These are phyloP conservation scores for Plasmodium vinckei DNA, from an alignment of 169 alveolate genomes.

Conservation along the genomic window DNA sequence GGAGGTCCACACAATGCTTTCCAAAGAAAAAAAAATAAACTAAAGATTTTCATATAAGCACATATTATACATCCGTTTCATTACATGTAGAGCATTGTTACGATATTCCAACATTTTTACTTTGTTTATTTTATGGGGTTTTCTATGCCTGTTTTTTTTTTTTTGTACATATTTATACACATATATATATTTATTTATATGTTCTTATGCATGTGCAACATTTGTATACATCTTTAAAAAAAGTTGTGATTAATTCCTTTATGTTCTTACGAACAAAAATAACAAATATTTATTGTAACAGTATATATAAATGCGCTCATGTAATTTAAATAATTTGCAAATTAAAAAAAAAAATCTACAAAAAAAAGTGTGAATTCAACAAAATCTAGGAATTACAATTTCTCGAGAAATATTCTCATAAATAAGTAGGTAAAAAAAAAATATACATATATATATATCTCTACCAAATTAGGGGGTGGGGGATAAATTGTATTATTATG, in stretches of 20 bases:
- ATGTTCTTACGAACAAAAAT: neutral
- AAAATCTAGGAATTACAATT: neutral
- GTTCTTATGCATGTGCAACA: neutral
- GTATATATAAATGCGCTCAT: too few relatives aligned
- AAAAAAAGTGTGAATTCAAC: neutral
- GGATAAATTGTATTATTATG: neutral
- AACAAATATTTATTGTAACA: neutral
- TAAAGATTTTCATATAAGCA: neutral
- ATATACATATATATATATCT: neutral
- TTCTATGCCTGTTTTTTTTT: neutral
- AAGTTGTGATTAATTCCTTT: too few relatives aligned
- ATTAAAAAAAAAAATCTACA: conserved; percentile 2
- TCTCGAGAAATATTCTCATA: too few relatives aligned
- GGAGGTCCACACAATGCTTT: conserved; percentile 28
- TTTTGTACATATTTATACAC: neutral
- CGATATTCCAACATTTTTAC: neutral
- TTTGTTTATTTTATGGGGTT: neutral
- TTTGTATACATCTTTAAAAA: too few relatives aligned
- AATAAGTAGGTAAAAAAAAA: neutral
- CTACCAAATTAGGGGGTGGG: neutral
- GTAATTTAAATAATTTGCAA: neutral
- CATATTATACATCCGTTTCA: too few relatives aligned
- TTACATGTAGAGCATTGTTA: neutral
- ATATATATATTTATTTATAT: neutral
- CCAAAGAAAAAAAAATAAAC: conserved; percentile 1